Conservation (phyloP, 768 basidiomycete genomes). For the Gloeopeniophorella convolvens region DNA sequence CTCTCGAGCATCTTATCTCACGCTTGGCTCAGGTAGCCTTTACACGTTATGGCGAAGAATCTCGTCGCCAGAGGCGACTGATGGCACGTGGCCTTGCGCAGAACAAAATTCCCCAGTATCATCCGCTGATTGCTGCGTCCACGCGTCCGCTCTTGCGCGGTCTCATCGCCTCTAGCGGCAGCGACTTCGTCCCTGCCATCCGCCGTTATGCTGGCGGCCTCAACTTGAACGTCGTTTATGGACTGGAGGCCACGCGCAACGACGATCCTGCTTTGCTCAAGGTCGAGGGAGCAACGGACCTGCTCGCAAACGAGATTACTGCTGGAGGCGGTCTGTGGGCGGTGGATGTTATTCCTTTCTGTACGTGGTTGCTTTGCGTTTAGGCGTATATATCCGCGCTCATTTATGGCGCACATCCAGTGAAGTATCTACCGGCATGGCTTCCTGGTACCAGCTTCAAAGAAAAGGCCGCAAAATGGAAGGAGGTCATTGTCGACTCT, state of each 20-base stretch:
- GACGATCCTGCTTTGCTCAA: conserved; percentile 38
- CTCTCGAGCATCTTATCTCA: neutral
- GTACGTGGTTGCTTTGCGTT: conserved; percentile 26
- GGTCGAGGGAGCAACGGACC: conserved; percentile 36
- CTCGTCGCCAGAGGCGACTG: conserved; percentile 18
- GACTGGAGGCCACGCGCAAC: conserved; percentile 39
- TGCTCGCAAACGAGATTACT: conserved; percentile 40
- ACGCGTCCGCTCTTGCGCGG: conserved; percentile 17
- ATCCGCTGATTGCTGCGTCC: conserved; percentile 16
- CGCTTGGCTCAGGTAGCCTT: conserved; percentile 13
- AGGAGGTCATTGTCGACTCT: conserved; percentile 54
- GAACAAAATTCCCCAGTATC: conserved; percentile 9
- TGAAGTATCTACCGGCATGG: conserved; percentile 58
- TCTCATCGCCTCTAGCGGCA: conserved; percentile 12
- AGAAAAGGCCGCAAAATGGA: conserved; percentile 54
- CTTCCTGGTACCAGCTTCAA: conserved; percentile 64
- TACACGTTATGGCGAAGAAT: conserved; percentile 18
- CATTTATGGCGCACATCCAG: conserved; percentile 21
- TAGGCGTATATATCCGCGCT: neutral
- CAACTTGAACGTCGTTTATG: conserved; percentile 47
- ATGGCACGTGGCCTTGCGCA: conserved; percentile 18
- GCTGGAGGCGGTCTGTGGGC: conserved; percentile 39
- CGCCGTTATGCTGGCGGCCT: conserved; percentile 20
- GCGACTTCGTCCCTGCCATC: conserved; percentile 15
- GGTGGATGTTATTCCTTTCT: conserved; percentile 33